Evolutionary conservation across 192 early-diverging fungal genomes (phyloP).

Genomic region (Kappamyces sp.): DNA sequence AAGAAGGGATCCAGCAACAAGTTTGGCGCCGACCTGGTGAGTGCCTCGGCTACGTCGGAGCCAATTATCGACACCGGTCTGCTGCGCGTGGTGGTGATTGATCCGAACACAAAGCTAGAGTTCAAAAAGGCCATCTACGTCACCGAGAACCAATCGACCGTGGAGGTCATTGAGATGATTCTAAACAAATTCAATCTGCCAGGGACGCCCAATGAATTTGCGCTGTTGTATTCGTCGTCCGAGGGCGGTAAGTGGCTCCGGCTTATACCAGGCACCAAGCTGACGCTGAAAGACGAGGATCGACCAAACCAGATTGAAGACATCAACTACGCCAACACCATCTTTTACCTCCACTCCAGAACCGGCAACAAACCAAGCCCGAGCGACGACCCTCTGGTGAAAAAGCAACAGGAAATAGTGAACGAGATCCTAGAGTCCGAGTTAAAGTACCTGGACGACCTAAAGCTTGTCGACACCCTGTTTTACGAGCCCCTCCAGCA

Average conservation of each 20-base stretch:
- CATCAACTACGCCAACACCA: constrained; percentile 16
- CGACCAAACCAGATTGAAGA: constrained; percentile 10
- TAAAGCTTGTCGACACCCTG: constrained; percentile 27
- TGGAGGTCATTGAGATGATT: constrained; percentile 13
- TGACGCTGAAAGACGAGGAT: constrained; percentile 11
- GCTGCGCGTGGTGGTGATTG: constrained; percentile 9
- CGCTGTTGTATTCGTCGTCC: constrained; percentile 2
- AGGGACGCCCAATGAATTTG: constrained; percentile 7
- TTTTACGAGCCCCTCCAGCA: constrained; percentile 27
- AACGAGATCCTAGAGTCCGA: constrained; percentile 24
- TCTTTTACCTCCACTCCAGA: constrained; percentile 9
- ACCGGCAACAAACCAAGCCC: neutral
- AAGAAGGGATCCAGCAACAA: constrained; percentile 1
- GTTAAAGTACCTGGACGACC: constrained; percentile 29
- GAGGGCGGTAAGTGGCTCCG: neutral
- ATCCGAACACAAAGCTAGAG: constrained; percentile 9
- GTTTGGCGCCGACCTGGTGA: too few species aligned
- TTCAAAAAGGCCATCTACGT: constrained; percentile 17
- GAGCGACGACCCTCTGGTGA: neutral
- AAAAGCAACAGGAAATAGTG: constrained; percentile 21
- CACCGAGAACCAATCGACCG: constrained; percentile 12
- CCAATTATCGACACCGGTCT: constrained; percentile 1
- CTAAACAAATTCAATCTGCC: constrained; percentile 13
- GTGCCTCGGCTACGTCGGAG: too few species aligned
- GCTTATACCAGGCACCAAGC: neutral